Evolutionary conservation across 495 filamentous ascomycete genomes (phyloP).

Genomic region (Neurospora cerealis): DNA sequence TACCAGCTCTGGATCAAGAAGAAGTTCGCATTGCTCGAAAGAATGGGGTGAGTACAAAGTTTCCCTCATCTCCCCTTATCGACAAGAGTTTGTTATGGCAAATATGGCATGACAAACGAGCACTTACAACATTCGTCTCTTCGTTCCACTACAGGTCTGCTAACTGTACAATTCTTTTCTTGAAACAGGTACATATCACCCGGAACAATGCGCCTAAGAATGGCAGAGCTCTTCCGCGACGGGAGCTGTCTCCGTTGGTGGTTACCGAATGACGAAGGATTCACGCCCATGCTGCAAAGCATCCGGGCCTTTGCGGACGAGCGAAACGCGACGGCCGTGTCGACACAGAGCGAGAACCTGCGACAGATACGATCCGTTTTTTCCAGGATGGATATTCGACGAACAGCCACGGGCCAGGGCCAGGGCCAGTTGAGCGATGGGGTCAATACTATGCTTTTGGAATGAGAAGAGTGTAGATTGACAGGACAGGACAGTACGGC

Average conservation of each 20-base stretch:
- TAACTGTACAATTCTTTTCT: neutral
- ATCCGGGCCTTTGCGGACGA: constrained; percentile 72
- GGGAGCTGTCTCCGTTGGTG: constrained; percentile 69
- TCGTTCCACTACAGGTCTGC: neutral
- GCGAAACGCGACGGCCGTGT: constrained; percentile 50
- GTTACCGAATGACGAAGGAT: constrained; percentile 73
- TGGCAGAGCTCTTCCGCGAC: constrained; percentile 62
- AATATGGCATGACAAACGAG: neutral
- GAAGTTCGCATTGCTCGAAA: constrained; percentile 71
- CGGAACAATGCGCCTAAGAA: constrained; percentile 55
- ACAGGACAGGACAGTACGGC: neutral
- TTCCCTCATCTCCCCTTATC: neutral
- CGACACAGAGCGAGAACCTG: constrained; percentile 55
- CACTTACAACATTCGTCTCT: neutral
- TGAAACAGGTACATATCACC: constrained; percentile 69
- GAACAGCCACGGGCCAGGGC: neutral
- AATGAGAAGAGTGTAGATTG: neutral
- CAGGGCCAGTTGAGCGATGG: neutral
- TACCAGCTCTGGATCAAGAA: constrained; percentile 76
- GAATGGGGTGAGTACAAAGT: constrained; percentile 58
- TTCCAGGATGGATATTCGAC: constrained; percentile 29
- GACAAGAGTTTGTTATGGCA: neutral
- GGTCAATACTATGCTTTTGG: neutral
- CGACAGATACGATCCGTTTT: constrained; percentile 72
- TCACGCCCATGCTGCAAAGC: constrained; percentile 57